Evolutionary conservation across 495 filamentous ascomycete genomes (phyloP).

Genomic region (Daldinia decipiens): DNA sequence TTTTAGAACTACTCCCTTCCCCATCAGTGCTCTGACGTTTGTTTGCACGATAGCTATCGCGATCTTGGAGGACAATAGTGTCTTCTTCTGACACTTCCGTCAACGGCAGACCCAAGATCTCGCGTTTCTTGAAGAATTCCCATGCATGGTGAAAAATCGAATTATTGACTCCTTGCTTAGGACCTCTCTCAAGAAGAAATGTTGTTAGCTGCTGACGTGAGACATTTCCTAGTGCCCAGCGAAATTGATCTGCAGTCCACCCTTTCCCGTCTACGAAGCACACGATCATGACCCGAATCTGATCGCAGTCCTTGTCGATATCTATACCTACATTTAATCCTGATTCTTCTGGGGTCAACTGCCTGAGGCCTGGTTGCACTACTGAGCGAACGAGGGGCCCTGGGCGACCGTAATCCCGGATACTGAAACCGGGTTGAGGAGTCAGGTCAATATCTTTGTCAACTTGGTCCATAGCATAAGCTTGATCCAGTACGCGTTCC

Average conservation of each 20-base stretch:
- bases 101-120: not conserved
- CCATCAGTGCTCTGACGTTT: not conserved
- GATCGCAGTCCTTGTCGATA: not conserved
- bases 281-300: not conserved
- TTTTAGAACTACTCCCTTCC: not conserved
- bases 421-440: not conserved
- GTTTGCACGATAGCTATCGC: not conserved
- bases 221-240: not conserved
- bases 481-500: not conserved
- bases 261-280: not conserved
- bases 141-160: not conserved
- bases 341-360: not conserved
- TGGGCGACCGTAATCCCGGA: not conserved
- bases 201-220: not conserved
- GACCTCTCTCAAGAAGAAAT: not conserved
- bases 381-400: not conserved
- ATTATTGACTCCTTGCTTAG: not conserved
- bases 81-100: not conserved
- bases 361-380: not conserved
- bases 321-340: not conserved
- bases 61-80: not conserved
- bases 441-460: not conserved
- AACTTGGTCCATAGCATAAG: not conserved
- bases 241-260: not conserved
- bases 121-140: conserved; percentile 2